Conservation (phyloP, 2,329 filamentous ascomycete species). For the Pseudogymnoascus sp. region DNA sequence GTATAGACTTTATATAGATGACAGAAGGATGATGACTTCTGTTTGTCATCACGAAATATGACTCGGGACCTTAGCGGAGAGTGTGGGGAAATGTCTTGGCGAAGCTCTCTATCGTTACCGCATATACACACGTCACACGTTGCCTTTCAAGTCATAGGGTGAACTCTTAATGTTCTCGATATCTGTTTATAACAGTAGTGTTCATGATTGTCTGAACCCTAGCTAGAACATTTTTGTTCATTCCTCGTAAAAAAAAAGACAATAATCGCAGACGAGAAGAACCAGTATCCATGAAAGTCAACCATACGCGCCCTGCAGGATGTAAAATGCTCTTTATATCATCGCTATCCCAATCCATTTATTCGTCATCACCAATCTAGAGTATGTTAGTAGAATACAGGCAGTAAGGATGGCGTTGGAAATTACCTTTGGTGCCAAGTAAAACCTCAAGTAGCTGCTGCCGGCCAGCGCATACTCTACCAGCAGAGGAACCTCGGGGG, state of each 20-base stretch:
- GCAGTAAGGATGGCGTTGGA: neutral
- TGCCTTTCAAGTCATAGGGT: neutral
- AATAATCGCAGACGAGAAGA: constrained; percentile 9
- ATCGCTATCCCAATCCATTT: constrained; percentile 21
- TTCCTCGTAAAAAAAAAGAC: neutral
- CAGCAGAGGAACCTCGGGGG: constrained; percentile 89
- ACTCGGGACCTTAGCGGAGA: constrained; percentile 4
- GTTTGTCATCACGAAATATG: constrained; percentile 4
- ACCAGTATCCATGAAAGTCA: constrained; percentile 9
- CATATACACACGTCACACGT: neutral
- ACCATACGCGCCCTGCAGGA: constrained; percentile 6
- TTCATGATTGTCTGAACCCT: neutral
- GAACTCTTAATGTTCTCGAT: neutral
- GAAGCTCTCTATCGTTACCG: neutral
- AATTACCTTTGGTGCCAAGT: constrained; percentile 88
- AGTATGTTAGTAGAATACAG: constrained; percentile 17
- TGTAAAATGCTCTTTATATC: constrained; percentile 8
- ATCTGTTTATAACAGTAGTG: neutral
- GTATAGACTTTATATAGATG: constrained; percentile 3
- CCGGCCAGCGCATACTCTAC: constrained; percentile 82
- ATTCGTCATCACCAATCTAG: constrained; percentile 64
- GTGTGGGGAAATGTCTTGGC: constrained; percentile 8
- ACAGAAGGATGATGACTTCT: neutral
- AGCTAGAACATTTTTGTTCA: constrained; percentile 4
- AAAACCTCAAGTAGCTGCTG: constrained; percentile 90